Evolutionary conservation across 495 filamentous ascomycete genomes (phyloP).

Genomic region (Apodospora peruviana): DNA sequence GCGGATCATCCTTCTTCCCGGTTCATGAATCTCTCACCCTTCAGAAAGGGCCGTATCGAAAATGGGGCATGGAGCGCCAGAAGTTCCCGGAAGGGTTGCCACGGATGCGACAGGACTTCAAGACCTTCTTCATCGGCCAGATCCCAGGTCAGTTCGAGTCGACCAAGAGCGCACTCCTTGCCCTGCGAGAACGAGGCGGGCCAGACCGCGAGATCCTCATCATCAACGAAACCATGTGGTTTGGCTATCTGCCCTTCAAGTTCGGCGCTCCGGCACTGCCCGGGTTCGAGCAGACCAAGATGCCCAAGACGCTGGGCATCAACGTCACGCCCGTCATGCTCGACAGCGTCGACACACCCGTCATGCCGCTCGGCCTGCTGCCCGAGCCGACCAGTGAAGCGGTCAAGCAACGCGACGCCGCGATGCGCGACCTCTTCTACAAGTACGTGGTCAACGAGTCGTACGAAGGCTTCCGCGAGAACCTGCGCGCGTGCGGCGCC

Average conservation of each 20-base stretch:
- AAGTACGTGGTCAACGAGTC: slow-evolving; percentile 5
- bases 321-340: slow-evolving; percentile 17
- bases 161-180: slow-evolving; percentile 18
- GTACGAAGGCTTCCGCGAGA: slow-evolving; percentile 7
- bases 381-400: slow-evolving; percentile 11
- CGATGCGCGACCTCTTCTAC: slow-evolving; percentile 12
- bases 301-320: slow-evolving; percentile 15
- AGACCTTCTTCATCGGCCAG: slow-evolving; percentile 14
- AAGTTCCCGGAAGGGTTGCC: slow-evolving; percentile 8
- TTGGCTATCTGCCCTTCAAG: slow-evolving; percentile 19
- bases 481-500: slow-evolving; percentile 4
- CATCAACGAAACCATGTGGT: slow-evolving; percentile 25
- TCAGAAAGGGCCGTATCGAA: background rate
- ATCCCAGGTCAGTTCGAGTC: slow-evolving; percentile 15
- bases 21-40: slow-evolving; percentile 1
- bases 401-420: slow-evolving; percentile 6
- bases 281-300: slow-evolving; percentile 1
- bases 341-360: slow-evolving; percentile 8
- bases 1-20: slow-evolving; percentile 10
- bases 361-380: slow-evolving; percentile 26
- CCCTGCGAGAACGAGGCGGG: slow-evolving; percentile 11
- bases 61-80: slow-evolving; percentile 9
- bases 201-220: slow-evolving; percentile 21
- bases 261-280: slow-evolving; percentile 18
- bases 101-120: slow-evolving; percentile 3